Conservation (phyloP, 108 stramenopile genomes). For the Cylindrotheca fusiformis region DNA sequence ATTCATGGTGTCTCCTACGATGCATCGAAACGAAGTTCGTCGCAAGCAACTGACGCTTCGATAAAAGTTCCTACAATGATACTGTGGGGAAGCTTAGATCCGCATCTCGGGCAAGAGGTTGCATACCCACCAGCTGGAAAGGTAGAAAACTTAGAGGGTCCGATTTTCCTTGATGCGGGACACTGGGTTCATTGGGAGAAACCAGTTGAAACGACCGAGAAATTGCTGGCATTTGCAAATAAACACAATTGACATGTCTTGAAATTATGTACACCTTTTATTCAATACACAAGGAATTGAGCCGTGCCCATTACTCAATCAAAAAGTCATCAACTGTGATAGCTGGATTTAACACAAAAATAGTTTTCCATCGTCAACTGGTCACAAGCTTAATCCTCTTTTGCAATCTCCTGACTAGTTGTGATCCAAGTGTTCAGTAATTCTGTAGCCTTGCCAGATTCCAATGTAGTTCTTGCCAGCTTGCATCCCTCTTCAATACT, state of each 20-base stretch:
- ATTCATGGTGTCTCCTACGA: background rate
- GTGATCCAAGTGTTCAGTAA: slow-evolving; percentile 73
- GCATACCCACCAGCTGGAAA: background rate
- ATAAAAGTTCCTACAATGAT: background rate
- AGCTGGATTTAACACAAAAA: no score
- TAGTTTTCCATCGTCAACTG: no score
- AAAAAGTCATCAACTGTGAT: no score
- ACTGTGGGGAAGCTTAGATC: background rate
- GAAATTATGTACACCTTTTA: no score
- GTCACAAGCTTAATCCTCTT: no score
- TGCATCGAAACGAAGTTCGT: background rate
- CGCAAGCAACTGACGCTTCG: background rate
- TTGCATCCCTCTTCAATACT: slow-evolving; percentile 91
- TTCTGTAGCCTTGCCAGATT: slow-evolving; percentile 71
- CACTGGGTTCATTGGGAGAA: background rate
- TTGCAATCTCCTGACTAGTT: slow-evolving; percentile 74
- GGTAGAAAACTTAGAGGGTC: background rate
- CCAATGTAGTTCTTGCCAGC: slow-evolving; percentile 71
- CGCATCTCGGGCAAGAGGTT: background rate
- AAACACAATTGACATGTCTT: background rate
- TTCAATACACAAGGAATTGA: no score
- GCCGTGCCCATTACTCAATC: no score
- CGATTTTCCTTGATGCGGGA: background rate
- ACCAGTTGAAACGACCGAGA: background rate
- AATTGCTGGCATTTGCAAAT: background rate